Conservation (phyloP, 2,329 filamentous ascomycete species). For the Alternaria viburni region DNA sequence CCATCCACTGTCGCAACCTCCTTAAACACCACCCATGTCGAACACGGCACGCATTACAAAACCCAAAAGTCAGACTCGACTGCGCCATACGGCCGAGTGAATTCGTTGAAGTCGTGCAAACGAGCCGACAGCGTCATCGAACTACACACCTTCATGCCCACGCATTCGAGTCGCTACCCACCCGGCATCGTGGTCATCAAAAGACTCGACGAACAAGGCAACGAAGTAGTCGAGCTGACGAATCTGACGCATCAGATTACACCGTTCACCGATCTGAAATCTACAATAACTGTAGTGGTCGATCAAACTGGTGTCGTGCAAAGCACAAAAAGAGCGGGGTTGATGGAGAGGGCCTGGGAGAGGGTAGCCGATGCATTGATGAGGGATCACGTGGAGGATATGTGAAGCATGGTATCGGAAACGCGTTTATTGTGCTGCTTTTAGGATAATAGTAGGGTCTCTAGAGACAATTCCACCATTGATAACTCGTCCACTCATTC, state of each 20-base stretch:
- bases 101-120: not conserved
- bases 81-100: too few species aligned
- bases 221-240: not conserved
- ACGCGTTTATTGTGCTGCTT: not conserved
- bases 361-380: not conserved
- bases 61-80: not conserved
- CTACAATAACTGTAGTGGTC: too few species aligned
- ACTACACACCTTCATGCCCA: not conserved
- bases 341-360: not conserved
- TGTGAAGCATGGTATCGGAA: not conserved
- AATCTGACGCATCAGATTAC: not conserved
- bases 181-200: conserved; percentile 1
- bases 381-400: not conserved
- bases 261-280: not conserved
- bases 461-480: not conserved
- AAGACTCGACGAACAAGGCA: not conserved
- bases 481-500: not conserved
- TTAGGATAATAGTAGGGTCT: not conserved
- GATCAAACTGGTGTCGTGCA: not conserved
- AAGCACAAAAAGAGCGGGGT: not conserved
- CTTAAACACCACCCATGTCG: not conserved
- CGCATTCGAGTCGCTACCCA: not conserved
- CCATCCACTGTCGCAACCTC: not conserved
- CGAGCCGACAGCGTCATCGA: not conserved
- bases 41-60: not conserved